A percentile compares a stretch with the other conserved stretches of the same genome.
phyloP scores from a whole-genome alignment of 2,329 filamentous ascomycete species.

The Neophaeococcomyces aloes region DNA sequence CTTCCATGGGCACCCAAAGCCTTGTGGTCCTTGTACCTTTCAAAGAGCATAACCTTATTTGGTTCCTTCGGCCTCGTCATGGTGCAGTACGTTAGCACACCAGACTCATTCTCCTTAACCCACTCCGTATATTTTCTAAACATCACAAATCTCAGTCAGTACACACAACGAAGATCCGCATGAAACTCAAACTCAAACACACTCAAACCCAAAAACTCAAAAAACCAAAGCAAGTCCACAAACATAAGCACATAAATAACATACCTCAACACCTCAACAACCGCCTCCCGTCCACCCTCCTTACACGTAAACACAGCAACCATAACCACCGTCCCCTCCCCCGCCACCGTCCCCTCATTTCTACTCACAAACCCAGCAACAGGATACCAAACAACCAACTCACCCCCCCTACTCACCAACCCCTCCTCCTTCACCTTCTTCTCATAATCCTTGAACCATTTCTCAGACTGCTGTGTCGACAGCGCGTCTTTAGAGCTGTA shows the following conservation, averaged over 20 bases:
- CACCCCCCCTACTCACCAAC: slow-evolving; percentile 8
- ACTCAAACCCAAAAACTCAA: too few species aligned
- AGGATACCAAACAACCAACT: slow-evolving; percentile 15
- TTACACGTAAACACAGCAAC: slow-evolving; percentile 18
- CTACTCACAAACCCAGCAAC: slow-evolving; percentile 16
- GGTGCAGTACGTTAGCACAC: slow-evolving; percentile 16
- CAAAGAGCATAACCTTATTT: slow-evolving; percentile 17
- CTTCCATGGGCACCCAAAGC: slow-evolving; percentile 16
- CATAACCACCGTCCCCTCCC: slow-evolving; percentile 16
- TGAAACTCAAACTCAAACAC: too few species aligned
- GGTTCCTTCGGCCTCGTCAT: slow-evolving; percentile 12
- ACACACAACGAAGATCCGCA: too few species aligned
- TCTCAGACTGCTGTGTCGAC: not conserved
- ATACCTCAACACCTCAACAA: slow-evolving; percentile 16
- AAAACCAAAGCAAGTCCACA: too few species aligned
- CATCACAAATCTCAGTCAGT: too few species aligned
- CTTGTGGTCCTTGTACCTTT: slow-evolving; percentile 16
- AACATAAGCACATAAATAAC: too few species aligned
- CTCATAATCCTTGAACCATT: not conserved
- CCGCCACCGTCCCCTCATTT: slow-evolving; percentile 11
- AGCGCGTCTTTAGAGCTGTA: slow-evolving; percentile 1
- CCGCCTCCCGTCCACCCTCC: slow-evolving; percentile 13
- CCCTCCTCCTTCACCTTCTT: slow-evolving; percentile 9
- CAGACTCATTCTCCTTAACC: slow-evolving; percentile 16
- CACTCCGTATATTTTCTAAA: slow-evolving; percentile 16